Evolutionary conservation across 345 rosid species (phyloP).

Genomic region (Draba incana): DNA sequence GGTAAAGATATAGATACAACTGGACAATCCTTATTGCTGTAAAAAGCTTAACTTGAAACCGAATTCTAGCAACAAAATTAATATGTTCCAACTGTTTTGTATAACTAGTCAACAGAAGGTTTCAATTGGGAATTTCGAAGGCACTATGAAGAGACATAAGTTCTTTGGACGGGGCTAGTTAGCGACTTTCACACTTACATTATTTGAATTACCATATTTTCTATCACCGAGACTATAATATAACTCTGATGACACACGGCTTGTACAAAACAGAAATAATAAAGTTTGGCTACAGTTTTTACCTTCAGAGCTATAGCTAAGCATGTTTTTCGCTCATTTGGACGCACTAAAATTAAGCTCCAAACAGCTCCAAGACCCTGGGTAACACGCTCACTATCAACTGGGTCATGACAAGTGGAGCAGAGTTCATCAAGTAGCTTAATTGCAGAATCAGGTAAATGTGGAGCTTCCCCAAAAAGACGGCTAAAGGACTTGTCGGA

Average conservation of each 20-base stretch:
- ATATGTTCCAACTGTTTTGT: conserved; percentile 15
- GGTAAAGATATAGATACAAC: neutral
- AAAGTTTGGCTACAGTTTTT: conserved; percentile 28
- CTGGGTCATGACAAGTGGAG: conserved; percentile 63
- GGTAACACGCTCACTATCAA: conserved; percentile 85
- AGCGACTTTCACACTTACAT: conserved; percentile 14
- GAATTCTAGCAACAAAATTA: conserved; percentile 10
- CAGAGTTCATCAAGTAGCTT: conserved; percentile 79
- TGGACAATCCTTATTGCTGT: neutral
- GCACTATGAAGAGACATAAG: conserved; percentile 1
- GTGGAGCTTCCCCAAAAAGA: conserved; percentile 93
- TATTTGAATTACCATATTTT: conserved; percentile 10
- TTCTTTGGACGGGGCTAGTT: conserved; percentile 16
- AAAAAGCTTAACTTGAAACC: conserved; percentile 14
- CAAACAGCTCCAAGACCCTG: conserved; percentile 98
- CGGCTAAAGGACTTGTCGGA: conserved; percentile 92
- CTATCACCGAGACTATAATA: conserved; percentile 29
- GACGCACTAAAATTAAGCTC: conserved; percentile 94
- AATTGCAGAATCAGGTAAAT: conserved; percentile 74
- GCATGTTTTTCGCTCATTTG: conserved; percentile 80
- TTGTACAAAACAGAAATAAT: conserved; percentile 24
- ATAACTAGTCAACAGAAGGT: conserved; percentile 3
- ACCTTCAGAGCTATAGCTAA: conserved; percentile 89
- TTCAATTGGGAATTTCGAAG: neutral
- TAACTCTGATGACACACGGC: conserved; percentile 12